Evolutionary conservation across 768 basidiomycete genomes (phyloP).

Genomic region (Pulveroboletus ravenelii): DNA sequence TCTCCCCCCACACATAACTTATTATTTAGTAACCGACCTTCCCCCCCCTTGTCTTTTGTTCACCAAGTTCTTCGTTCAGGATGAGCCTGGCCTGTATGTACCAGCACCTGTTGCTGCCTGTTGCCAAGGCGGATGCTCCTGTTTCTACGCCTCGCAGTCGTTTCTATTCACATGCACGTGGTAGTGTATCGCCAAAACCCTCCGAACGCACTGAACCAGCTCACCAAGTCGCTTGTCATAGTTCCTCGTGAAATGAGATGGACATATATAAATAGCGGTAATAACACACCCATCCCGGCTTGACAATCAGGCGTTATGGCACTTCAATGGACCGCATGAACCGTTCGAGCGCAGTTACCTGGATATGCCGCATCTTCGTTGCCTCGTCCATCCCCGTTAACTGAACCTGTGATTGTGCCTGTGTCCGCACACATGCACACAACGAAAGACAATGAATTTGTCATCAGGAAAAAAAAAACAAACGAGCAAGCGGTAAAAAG

Average conservation of each 20-base stretch:
- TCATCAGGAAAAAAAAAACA: not conserved
- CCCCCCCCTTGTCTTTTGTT: too few species aligned
- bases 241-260: slow-evolving; percentile 6
- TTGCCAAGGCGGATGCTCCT: too few species aligned
- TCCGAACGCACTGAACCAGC: not conserved
- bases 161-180: too few species aligned
- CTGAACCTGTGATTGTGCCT: slow-evolving; percentile 42
- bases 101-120: too few species aligned
- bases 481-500: not conserved
- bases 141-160: too few species aligned
- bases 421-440: not conserved
- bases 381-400: slow-evolving; percentile 49
- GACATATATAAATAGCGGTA: slow-evolving; percentile 15
- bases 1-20: too few species aligned
- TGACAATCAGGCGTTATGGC: slow-evolving; percentile 18
- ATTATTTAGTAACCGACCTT: too few species aligned
- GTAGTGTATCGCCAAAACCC: too few species aligned
- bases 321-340: slow-evolving; percentile 56
- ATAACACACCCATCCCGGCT: slow-evolving; percentile 10
- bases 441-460: not conserved
- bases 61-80: too few species aligned
- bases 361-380: slow-evolving; percentile 58
- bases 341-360: slow-evolving; percentile 56
- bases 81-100: too few species aligned
- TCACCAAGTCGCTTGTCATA: not conserved